These are phyloP conservation scores for Fomitiporia mediterranea DNA, from an alignment of 1,284 basidiomycete genomes.

Conservation along the genomic window DNA sequence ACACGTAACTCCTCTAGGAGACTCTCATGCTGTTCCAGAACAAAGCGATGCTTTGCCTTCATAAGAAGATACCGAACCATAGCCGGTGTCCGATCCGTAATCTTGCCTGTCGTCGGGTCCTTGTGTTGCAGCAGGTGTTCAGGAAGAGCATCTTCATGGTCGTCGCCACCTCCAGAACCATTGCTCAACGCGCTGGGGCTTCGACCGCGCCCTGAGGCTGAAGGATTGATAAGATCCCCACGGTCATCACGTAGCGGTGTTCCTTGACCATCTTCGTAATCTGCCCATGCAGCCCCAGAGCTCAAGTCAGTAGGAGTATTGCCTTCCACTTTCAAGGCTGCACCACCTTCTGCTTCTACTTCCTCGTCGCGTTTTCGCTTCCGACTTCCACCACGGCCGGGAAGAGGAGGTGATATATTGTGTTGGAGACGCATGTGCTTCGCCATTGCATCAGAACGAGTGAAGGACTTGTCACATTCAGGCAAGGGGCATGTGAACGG, in stretches of 20 bases:
- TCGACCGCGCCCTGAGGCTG: constrained; percentile 2
- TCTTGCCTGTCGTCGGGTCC: constrained; percentile 51
- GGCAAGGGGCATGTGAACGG: constrained; percentile 81
- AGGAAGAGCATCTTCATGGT: constrained; percentile 40
- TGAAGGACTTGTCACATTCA: constrained; percentile 94
- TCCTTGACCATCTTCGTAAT: constrained; percentile 26
- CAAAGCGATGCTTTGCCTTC: constrained; percentile 70
- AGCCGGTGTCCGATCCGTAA: constrained; percentile 54
- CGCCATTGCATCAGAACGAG: constrained; percentile 84
- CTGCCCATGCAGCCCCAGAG: constrained; percentile 22
- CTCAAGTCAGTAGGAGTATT: constrained; percentile 38
- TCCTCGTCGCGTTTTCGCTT: constrained; percentile 55
- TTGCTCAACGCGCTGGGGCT: constrained; percentile 22
- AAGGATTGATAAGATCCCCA: constrained; percentile 4
- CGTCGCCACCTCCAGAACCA: constrained; percentile 27
- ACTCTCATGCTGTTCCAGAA: constrained; percentile 53
- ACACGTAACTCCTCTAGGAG: constrained; percentile 60
- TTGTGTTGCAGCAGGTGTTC: constrained; percentile 42
- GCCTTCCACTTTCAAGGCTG: constrained; percentile 51
- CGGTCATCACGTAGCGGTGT: constrained; percentile 19
- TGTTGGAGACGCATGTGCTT: constrained; percentile 91
- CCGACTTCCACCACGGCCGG: constrained; percentile 62
- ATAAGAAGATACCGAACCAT: constrained; percentile 70
- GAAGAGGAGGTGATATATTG: constrained; percentile 66
- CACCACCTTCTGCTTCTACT: constrained; percentile 25